Evolutionary conservation across 495 filamentous ascomycete species (phyloP).

Genomic region (Tetracladium setigerum): DNA sequence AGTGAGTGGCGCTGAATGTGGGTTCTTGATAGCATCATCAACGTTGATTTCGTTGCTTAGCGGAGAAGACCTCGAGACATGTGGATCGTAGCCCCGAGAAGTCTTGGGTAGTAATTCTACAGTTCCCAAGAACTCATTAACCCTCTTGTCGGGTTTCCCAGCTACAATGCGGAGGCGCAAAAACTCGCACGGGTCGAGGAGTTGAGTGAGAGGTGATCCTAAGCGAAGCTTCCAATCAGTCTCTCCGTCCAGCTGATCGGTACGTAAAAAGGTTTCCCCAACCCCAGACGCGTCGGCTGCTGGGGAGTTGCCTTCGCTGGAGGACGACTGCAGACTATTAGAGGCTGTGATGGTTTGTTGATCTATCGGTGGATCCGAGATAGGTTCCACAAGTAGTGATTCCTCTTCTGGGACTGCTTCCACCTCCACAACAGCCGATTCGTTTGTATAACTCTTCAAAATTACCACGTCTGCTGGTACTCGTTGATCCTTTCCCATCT

Average conservation of each 20-base stretch:
- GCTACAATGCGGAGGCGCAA: constrained; percentile 69
- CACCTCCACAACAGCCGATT: constrained; percentile 31
- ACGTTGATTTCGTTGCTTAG: constrained; percentile 22
- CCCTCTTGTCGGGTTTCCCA: constrained; percentile 80
- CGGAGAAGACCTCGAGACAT: constrained; percentile 9
- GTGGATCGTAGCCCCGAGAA: constrained; percentile 11
- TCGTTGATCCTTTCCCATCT: constrained; percentile 82
- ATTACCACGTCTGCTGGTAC: constrained; percentile 94
- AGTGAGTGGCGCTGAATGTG: constrained; percentile 61
- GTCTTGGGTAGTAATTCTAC: constrained; percentile 45
- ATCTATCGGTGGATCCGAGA: constrained; percentile 21
- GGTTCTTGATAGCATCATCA: constrained; percentile 9
- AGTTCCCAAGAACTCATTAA: constrained; percentile 89
- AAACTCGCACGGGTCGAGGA: constrained; percentile 58
- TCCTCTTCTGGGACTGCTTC: neutral
- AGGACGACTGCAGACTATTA: constrained; percentile 28
- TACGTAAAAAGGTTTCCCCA: constrained; percentile 93
- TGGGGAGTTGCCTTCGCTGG: constrained; percentile 19
- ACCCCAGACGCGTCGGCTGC: constrained; percentile 25
- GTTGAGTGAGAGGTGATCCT: constrained; percentile 76
- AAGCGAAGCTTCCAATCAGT: constrained; percentile 98
- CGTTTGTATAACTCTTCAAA: constrained; percentile 70
- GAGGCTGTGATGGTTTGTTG: constrained; percentile 17
- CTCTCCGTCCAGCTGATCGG: constrained; percentile 96
- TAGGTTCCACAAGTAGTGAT: constrained; percentile 16